Conservation (phyloP, 345 rosid genomes). For the Brassica nigra region DNA sequence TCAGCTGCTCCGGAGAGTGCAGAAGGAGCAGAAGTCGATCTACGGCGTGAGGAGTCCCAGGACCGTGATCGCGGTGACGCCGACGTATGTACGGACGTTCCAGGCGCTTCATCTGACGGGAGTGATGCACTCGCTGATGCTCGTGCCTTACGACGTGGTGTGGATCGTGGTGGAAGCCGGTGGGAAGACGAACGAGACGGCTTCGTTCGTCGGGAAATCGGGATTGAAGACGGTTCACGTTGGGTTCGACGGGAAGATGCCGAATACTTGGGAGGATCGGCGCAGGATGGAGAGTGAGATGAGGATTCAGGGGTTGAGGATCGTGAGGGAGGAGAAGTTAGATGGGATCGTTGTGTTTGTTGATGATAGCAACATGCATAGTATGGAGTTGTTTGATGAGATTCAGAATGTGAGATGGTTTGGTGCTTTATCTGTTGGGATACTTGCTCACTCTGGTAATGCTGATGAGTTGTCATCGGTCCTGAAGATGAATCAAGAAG, state of each 20-base stretch:
- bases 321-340: slow-evolving; percentile 79
- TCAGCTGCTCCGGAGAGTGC: slow-evolving; percentile 77
- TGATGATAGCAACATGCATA: slow-evolving; percentile 96
- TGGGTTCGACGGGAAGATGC: slow-evolving; percentile 67
- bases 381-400: slow-evolving; percentile 94
- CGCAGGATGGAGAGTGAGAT: slow-evolving; percentile 68
- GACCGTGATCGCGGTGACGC: slow-evolving; percentile 76
- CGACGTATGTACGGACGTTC: slow-evolving; percentile 94
- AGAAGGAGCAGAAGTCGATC: slow-evolving; percentile 79
- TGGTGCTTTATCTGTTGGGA: slow-evolving; percentile 84
- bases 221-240: slow-evolving; percentile 68
- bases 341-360: slow-evolving; percentile 93
- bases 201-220: slow-evolving; percentile 67
- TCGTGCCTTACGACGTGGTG: slow-evolving; percentile 80
- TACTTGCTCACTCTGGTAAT: slow-evolving; percentile 64
- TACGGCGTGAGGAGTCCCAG: slow-evolving; percentile 78
- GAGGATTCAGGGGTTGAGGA: slow-evolving; percentile 86
- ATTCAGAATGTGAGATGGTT: slow-evolving; percentile 88
- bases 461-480: slow-evolving; percentile 48
- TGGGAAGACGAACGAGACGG: slow-evolving; percentile 77
- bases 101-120: slow-evolving; percentile 94
- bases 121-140: slow-evolving; percentile 92
- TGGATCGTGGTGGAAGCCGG: slow-evolving; percentile 99
- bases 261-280: slow-evolving; percentile 76
- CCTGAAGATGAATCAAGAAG: slow-evolving; percentile 9